phyloP scores from a whole-genome alignment of 129 eudicot species.

The Ambrosia artemisiifolia region DNA sequence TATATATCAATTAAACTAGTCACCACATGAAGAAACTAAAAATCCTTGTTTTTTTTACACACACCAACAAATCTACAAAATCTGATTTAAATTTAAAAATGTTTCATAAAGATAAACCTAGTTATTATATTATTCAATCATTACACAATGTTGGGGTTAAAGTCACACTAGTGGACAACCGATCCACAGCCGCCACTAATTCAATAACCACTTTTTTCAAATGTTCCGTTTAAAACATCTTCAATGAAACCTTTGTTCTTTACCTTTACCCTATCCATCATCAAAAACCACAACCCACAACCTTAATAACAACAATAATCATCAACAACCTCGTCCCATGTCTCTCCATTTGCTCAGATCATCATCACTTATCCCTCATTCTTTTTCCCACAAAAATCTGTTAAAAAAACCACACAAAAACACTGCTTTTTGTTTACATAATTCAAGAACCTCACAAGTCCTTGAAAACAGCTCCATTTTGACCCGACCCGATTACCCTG shows the following conservation, averaged over 20 bases:
- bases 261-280: slow-evolving; percentile 12
- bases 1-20: too few species aligned
- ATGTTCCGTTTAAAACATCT: neutral
- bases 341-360: slow-evolving; percentile 32
- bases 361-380: slow-evolving; percentile 2
- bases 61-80: neutral
- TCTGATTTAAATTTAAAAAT: neutral
- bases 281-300: neutral
- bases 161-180: neutral
- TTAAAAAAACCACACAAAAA: slow-evolving; percentile 6
- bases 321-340: slow-evolving; percentile 17
- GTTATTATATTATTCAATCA: neutral
- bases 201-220: neutral
- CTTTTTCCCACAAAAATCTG: slow-evolving; percentile 11
- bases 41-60: neutral
- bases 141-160: neutral
- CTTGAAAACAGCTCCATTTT: slow-evolving; percentile 19
- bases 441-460: slow-evolving; percentile 30
- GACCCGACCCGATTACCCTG: slow-evolving; percentile 45
- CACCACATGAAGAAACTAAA: neutral
- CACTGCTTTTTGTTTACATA: slow-evolving; percentile 47
- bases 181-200: neutral
- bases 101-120: neutral
- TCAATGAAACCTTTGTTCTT: slow-evolving; percentile 29
- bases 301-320: neutral